Evolutionary conservation across 2,329 filamentous ascomycete species (phyloP), one percentile per base, ranked within the genome.

Genomic region (Ceratocystis destructans): DNA sequence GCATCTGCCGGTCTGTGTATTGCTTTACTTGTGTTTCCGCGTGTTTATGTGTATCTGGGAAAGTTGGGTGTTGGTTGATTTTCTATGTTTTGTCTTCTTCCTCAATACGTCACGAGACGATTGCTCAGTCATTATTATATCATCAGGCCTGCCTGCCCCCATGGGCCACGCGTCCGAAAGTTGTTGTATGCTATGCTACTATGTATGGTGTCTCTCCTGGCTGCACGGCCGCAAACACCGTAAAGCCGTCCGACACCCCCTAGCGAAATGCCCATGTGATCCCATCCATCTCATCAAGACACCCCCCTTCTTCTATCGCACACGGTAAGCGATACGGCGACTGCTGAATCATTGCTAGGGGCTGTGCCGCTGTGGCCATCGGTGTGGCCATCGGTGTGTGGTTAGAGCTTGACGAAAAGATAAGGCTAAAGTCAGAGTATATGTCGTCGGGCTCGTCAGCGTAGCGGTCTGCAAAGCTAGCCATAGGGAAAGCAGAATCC

Each of bases 261-360:
- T 63, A 68, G 45, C 67, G 48, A 45, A 67, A 64, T 68, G 74
- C 73, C 75, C 80, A 82, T 5, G 79, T 78, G 68, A 83, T 82
- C 8, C 80, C 81, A 69, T 83, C 81, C 68, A 83, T 71, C 68
- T 82, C 80, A 69, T 83, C 81, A 70, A 83, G 75, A 70, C 80
- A 82, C 70, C 61, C 45, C 6, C 22, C 50, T 45, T 48, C 50
- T 55, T 65, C 79, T 74, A 20, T 77, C 77, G 2, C 17, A 37
- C 55, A 59, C 15, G 55, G 31, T 17, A 59, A 4, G n/a, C 55
- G 28, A 33, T 15, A 25, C 1, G 48, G 25, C 28, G 7, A n/a
- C 55, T 59, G 55, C 17, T 59, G 55, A 20, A 31, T 31, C 55
- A 31, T 22, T 5, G 55, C 25, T 17, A 28, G 15, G 55, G 55